Evolutionary conservation across 2,329 filamentous ascomycete genomes (phyloP).

Genomic region (Stemphylium lycopersici): DNA sequence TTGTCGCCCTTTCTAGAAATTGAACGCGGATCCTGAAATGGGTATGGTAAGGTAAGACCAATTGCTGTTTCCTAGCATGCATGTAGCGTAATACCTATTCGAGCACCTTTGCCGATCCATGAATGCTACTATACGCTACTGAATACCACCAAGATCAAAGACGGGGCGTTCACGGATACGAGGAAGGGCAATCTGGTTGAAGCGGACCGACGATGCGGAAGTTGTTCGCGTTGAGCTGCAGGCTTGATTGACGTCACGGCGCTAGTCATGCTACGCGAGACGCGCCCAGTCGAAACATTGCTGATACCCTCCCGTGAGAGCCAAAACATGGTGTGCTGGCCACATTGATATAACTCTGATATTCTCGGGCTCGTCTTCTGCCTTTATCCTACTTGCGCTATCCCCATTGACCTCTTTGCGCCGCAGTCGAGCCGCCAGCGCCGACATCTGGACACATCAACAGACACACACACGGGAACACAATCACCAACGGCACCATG

Average conservation of each 20-base stretch:
- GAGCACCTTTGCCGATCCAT: not conserved
- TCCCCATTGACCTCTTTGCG: not conserved
- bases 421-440: not conserved
- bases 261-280: slow-evolving; percentile 12
- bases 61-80: not conserved
- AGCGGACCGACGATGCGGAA: slow-evolving; percentile 1
- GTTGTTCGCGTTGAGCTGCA: slow-evolving; percentile 7
- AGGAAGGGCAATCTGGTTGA: not conserved
- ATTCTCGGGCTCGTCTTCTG: not conserved
- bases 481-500: slow-evolving; percentile 24
- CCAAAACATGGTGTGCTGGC: slow-evolving; percentile 6
- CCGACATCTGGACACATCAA: not conserved
- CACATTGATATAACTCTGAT: slow-evolving; percentile 10
- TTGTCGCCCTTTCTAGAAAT: too few relatives aligned
- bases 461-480: not conserved
- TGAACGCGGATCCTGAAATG: too few relatives aligned
- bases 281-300: slow-evolving; percentile 14
- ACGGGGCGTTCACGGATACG: too few relatives aligned
- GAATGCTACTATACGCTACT: not conserved
- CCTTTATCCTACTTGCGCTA: not conserved
- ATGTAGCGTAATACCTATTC: not conserved
- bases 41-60: not conserved
- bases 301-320: slow-evolving; percentile 9
- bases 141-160: not conserved
- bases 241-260: slow-evolving; percentile 17